phyloP scores from a whole-genome alignment of 2,329 filamentous ascomycete genomes.

The Apiospora saccharicola region DNA sequence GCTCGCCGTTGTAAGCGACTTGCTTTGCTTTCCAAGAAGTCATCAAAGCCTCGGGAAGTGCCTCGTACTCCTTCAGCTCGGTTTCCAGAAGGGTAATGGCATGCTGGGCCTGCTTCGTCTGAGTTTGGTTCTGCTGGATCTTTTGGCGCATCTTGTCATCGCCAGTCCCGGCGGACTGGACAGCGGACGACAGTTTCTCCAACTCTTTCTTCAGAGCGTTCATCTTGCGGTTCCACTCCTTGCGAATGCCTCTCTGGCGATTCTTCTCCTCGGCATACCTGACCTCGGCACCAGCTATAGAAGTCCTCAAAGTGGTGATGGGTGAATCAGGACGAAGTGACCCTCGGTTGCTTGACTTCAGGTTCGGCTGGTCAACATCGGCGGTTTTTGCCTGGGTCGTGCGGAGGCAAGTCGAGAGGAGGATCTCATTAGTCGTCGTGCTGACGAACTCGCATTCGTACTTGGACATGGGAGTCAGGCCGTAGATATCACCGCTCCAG shows the following conservation, averaged over 20 bases:
- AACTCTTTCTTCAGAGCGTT: conserved; percentile 76
- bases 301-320: conserved; percentile 77
- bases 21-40: conserved; percentile 64
- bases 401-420: conserved; percentile 77
- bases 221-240: conserved; percentile 76
- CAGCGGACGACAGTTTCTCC: conserved; percentile 70
- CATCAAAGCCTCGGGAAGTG: conserved; percentile 68
- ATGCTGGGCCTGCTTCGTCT: conserved; percentile 70
- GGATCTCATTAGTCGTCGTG: conserved; percentile 67
- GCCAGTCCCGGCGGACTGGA: conserved; percentile 73
- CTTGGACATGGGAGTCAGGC: conserved; percentile 74
- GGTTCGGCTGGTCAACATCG: conserved; percentile 48
- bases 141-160: conserved; percentile 81
- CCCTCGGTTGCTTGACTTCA: conserved; percentile 53
- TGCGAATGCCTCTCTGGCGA: conserved; percentile 73
- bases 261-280: conserved; percentile 75
- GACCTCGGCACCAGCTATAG: conserved; percentile 74
- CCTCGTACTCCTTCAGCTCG: conserved; percentile 71
- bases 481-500: conserved; percentile 77
- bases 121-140: conserved; percentile 76
- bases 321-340: conserved; percentile 78
- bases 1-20: conserved; percentile 60
- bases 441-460: conserved; percentile 83
- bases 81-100: conserved; percentile 61
- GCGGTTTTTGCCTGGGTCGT: conserved; percentile 62